Conservation (phyloP, 768 basidiomycete genomes). For the Leccinum disarticulatum region DNA sequence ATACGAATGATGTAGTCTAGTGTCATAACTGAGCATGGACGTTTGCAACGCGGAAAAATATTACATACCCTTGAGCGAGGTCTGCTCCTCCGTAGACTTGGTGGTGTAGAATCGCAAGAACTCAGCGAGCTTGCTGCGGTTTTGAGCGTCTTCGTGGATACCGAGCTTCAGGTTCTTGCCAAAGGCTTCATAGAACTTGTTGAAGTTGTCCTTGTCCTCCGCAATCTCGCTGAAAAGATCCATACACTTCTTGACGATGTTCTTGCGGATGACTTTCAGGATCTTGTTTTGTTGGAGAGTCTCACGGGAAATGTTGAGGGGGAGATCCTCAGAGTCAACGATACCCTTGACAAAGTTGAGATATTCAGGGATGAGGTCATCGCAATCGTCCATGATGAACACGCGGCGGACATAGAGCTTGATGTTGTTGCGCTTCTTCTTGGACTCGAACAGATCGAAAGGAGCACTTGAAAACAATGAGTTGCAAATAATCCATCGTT, state of each 20-base stretch:
- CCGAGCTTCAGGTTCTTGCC: conserved; percentile 99
- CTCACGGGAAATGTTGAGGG: conserved; percentile 99
- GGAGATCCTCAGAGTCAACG: conserved; percentile 99
- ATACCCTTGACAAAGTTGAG: conserved; percentile 99
- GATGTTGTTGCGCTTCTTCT: conserved; percentile 99
- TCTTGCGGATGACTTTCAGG: conserved; percentile 99
- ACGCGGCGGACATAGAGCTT: conserved; percentile 99
- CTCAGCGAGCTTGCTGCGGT: conserved; percentile 98
- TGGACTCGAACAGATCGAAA: conserved; percentile 99
- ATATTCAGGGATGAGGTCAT: conserved; percentile 99
- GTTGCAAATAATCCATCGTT: not conserved
- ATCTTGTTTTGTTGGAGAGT: conserved; percentile 99
- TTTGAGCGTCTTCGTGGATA: conserved; percentile 98
- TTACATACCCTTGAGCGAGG: conserved; percentile 84
- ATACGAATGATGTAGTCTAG: conserved; percentile 98
- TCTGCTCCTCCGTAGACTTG: conserved; percentile 86
- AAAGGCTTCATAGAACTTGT: conserved; percentile 97
- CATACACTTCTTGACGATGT: conserved; percentile 97
- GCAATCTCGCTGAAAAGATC: conserved; percentile 95
- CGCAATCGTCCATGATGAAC: conserved; percentile 99
- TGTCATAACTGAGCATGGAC: not conserved
- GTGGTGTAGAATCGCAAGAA: conserved; percentile 99
- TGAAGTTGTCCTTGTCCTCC: conserved; percentile 99
- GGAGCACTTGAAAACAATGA: conserved; percentile 64
- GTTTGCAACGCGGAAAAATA: not conserved